Evolutionary conservation across 164 flowering plant species (phyloP), one percentile per base, ranked within the genome.

Genomic region (Nelumbo lutea): DNA sequence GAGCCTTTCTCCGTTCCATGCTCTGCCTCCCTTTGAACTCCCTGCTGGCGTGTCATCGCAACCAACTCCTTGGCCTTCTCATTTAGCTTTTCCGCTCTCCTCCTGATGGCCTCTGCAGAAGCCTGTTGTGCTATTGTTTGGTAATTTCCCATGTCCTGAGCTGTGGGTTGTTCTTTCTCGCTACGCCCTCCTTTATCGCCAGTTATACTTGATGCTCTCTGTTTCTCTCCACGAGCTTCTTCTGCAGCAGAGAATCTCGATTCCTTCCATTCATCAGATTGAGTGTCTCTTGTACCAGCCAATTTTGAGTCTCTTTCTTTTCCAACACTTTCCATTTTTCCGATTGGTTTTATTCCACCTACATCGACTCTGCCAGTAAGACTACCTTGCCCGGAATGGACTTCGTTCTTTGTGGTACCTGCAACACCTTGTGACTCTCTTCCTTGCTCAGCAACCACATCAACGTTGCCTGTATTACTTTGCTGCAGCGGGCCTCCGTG

Each of bases 71-170:
- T 27, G 27, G 27, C 27, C 27, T 27, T 27, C 27, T 27, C 27
- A 27, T 27, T 27, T 27, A 27, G 27, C 27, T 27, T 27, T 82
- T 78, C 50, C 79, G 42, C 71, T 86, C 84, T 55, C 88, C 82
- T 80, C 27, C 72, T 68, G 5, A 86, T 72, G 2, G 86, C 80
- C 43, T 83, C 89, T n/a, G 68, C 64, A 0, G 90, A 85, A 5
- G 72, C 82, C 79, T 87, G 88, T 79, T 89, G 92, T 2, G 90
- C 89, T 8, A 10, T 56, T 63, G 13, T 70, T 66, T 90, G 76
- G 48, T 73, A 66, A 45, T 77, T 70, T 0, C 82, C 72, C 1
- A 85, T 72, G 50, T 90, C 90, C 39, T 83, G 83, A 1, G 52
- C 48, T 1, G 87, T 55, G 7, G 71, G 75, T 46, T 61, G 55